Evolutionary conservation across 306 rosid species (phyloP), one percentile per base, ranked within the genome.

Genomic region (Quercus variabilis): DNA sequence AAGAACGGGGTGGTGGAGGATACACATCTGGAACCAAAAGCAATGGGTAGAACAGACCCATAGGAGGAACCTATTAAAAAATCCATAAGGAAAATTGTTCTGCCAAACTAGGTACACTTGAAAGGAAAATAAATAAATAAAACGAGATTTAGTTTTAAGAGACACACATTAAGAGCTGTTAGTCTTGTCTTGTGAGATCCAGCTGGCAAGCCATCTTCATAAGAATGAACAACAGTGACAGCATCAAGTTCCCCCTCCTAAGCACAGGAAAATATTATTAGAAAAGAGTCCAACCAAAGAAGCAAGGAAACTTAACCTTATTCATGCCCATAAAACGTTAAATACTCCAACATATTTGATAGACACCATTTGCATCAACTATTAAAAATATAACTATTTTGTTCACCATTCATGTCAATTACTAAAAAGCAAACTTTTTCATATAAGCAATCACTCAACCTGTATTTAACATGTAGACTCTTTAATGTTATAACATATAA

Each of bases 1-100:
- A 95, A 62, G 91, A 81, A 41, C 99, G 93, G n/a, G 97, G 97
- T 63, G 99, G 96, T 31, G 93, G 93, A 84, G 98, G 99, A 92
- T 86, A 95, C 80, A 89, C 91, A 51, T 95, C 97, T 21, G 98
- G 98, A 84, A 88, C 97, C 82, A 95, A 83, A 77, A 95, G 96
- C 81, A 15, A 89, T 80, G 99, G 99, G 85, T 83, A 87, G 87
- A 95, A 92, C 92, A 95, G 82, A 77, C 99, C 99, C 98, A 95
- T 91, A 5, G 99, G 97, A 75, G 98, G 98, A 79, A 95, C 99
- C 99, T 92, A 56, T 43, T 38, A 35, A 74, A 71, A 54, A 13
- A 80, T 67, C 54, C 20, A 41, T 74, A 57, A 68, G 55, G 68
- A 33, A 58, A 26, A 83, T 28, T 59, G 71, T 76, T 79, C 78